Percentiles rank a stretch among this genome's conserved stretches.
Evolutionary conservation across 2,329 filamentous ascomycete species (phyloP).

Genomic region (Fusarium temperatum): DNA sequence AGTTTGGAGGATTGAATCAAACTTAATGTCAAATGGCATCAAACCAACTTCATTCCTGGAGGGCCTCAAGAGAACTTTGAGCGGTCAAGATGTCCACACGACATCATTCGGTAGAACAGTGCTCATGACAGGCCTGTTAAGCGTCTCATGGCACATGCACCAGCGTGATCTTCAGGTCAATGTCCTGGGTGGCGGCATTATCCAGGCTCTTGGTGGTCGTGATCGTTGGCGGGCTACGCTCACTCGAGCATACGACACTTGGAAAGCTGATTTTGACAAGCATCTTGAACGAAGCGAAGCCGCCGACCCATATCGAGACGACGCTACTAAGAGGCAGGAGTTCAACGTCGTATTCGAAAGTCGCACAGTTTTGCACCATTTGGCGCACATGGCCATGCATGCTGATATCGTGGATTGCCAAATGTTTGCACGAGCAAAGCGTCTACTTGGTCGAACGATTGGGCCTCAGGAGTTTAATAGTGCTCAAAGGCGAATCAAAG

Average conservation of each 20-base stretch:
- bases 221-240: slow-evolving; percentile 91
- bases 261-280: slow-evolving; percentile 92
- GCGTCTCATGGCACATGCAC: slow-evolving; percentile 97
- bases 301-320: slow-evolving; percentile 64
- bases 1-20: slow-evolving; percentile 84
- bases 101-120: slow-evolving; percentile 94
- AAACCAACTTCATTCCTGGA: slow-evolving; percentile 90
- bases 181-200: slow-evolving; percentile 77
- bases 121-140: slow-evolving; percentile 91
- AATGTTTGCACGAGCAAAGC: slow-evolving; percentile 88
- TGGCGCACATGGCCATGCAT: slow-evolving; percentile 98
- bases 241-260: slow-evolving; percentile 89
- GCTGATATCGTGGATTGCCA: slow-evolving; percentile 98
- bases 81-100: slow-evolving; percentile 84
- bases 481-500: slow-evolving; percentile 84
- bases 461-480: slow-evolving; percentile 82
- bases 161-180: slow-evolving; percentile 93
- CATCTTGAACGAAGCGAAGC: slow-evolving; percentile 71
- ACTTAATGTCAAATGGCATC: slow-evolving; percentile 80
- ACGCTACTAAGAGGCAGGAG: slow-evolving; percentile 69
- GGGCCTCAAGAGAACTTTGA: slow-evolving; percentile 87
- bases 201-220: slow-evolving; percentile 81
- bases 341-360: slow-evolving; percentile 79
- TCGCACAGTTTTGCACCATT: slow-evolving; percentile 86
- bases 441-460: slow-evolving; percentile 86